Percentiles rank a stretch among this genome's conserved stretches.
Conservation (phyloP, 2,329 filamentous ascomycete genomes). For the Colletotrichum sublineola region DNA sequence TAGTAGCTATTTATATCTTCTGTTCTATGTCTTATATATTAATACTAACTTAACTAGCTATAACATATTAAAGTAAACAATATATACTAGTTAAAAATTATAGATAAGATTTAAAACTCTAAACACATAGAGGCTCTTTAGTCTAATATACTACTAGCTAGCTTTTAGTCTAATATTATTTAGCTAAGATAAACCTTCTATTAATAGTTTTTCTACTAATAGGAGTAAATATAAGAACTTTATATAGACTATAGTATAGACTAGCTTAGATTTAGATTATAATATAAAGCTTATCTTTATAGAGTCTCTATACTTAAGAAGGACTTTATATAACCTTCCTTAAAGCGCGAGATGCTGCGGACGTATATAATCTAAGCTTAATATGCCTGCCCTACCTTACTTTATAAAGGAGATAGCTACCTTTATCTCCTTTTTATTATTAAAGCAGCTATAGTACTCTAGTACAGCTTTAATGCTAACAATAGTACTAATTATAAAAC, state of each 20-base stretch:
- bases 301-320: not conserved
- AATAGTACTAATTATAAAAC: constrained; percentile 47
- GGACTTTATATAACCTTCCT: too few species aligned
- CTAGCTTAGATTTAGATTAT: too few species aligned
- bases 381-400: too few species aligned
- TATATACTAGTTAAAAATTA: not conserved
- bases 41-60: not conserved
- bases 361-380: too few species aligned
- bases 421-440: constrained; percentile 45
- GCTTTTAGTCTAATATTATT: too few species aligned
- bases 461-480: constrained; percentile 48
- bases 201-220: too few species aligned
- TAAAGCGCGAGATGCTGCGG: too few species aligned
- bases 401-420: constrained; percentile 28
- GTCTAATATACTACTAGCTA: not conserved
- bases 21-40: not conserved
- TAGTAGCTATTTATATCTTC: not conserved
- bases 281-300: not conserved
- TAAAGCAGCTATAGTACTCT: constrained; percentile 47
- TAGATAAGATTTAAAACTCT: not conserved
- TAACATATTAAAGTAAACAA: not conserved
- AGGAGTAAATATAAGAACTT: too few species aligned
- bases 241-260: too few species aligned
- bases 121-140: not conserved
- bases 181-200: too few species aligned